Evolutionary conservation across 202 grass and related monocot species (phyloP), one percentile per base, ranked within the genome.

Genomic region (Zizania palustris): DNA sequence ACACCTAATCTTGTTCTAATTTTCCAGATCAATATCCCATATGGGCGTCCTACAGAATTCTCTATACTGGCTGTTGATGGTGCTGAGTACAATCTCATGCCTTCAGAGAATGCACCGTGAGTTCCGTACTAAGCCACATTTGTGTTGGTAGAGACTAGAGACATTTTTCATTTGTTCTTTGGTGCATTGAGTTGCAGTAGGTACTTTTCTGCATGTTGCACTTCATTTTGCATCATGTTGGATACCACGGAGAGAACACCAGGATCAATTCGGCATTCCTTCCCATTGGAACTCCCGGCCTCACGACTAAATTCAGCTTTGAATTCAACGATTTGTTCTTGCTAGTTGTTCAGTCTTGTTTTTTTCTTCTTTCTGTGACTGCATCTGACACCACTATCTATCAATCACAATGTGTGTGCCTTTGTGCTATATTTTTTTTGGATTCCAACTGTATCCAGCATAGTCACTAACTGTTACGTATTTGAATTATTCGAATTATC

Each of bases 1-100:
- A 41, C 15, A 38, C 43, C 55, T 69, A 48, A 83, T 73, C 13
- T 19, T 63, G 69, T 58, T 48, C 54, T 35, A 19, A 15, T 45
- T 74, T 60, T 87, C 45, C 85, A 97, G 94, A 86, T 93, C 82
- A 84, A 79, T 78, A 80, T 97, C 77, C 86, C 86, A 19, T 88
- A 80, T 77, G 94, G 87, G 14, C 82, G 65, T 28, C 84, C 91
- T 57, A 69, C 22, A 3, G 94, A 97, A 50, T 93, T 97, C 14
- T 76, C 76, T 45, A 90, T 97, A 83, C 66, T 80, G 41, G 86
- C 86, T 62, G 73, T 84, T 58, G 77, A 89, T 84, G 74, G 82
- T 22, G 82, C 45, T 11, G 84, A 93, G 42, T 89, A 79, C 80
- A 76, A 82, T 65, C 80, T 97, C 58, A 91, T 83, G 83, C 86